Evolutionary conservation across 2,329 filamentous ascomycete genomes (phyloP), one percentile per base, ranked within the genome.

Genomic region (Pseudocercospora ulei): DNA sequence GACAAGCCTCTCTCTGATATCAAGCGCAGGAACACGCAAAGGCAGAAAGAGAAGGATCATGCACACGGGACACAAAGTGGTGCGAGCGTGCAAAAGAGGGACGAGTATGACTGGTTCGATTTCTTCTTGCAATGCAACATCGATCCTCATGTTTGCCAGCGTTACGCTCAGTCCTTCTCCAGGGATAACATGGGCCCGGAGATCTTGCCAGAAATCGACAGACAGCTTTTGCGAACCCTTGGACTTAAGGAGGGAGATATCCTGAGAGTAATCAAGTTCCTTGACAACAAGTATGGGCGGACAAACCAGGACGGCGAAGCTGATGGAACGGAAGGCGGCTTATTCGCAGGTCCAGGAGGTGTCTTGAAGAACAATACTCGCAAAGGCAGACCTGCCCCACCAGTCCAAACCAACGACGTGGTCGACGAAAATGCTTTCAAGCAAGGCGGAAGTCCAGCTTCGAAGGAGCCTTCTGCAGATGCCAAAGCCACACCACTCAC

Each of bases 171-270:
- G 56, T 84, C 85, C 2, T 98, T 98, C 57, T 63, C 75, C 31
- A 80, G 80, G 56, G 90, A 98, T 57, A 90, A 87, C 14, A 96
- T 98, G 85, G 87, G 93, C 49, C 87, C 95, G 61, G 87, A 83
- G 47, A 79, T 94, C 24, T 65, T 96, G 42, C 82, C 86, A 3
- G 90, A 96, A 54, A 88, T 98, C 35, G 83, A 87, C 39, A 76
- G 84, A 3, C 76, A 74, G 44, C 76, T 88, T 11, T 68, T 98
- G 31, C 78, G 90, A 25, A 94, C 82, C 8, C 67, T 98, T 26
- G 90, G 90, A n/a, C 64, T 98, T 33, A 87, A 92, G 44, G 90
- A 96, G 62, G 90, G 90, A 16, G 90, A 98, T 60, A 94, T 95
- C 43, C 76, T 98, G 55, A 87, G 93, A 47, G 83, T 98, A 4